Evolutionary conservation across 2,329 filamentous ascomycete species (phyloP), one percentile per base, ranked within the genome.

Genomic region (Alternaria hordeiaustralica): DNA sequence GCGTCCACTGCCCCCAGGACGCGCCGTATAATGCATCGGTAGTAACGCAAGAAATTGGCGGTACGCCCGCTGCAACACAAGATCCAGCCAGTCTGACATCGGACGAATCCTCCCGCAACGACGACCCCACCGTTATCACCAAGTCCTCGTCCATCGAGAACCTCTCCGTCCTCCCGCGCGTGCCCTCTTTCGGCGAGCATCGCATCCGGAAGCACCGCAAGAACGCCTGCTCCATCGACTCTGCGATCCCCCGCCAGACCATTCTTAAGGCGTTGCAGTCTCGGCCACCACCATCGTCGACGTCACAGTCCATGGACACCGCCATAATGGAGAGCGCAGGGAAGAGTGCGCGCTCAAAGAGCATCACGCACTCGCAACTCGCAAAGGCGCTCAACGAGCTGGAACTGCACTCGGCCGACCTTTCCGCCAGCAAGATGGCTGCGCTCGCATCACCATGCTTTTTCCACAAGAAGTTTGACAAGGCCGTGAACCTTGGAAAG

Each of bases 391-490:
- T 88, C 26, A 84, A 85, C 18, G 84, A 83, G 65, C 77, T 88
- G 43, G 84, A 85, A 60, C 63, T 84, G 33, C 70, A 79, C 71
- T 77, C 87, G 74, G 75, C 67, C 68, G 84, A 72, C 75, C 81
- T 72, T 21, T 71, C 77, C 55, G 57, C 81, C 18, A 79, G 72
- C 68, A 81, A 77, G 66, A 86, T 94, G 70, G 87, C 90, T 11
- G 86, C 91, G 10, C 84, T 98, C 57, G 91, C 95, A 72, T 97
- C 94, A 47, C 96, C 96, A 13, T 99, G 96, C 83, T 99, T 97
- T 83, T 98, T 97, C 83, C 96, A 99, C 82, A 92, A 96, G 82
- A 89, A 95, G 66, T 99, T 99, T 76, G 96, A 97, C 73, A 94
- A 97, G 78, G 93, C 94, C 9, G 93, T 99, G 72, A 93, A 99